Percentiles rank a stretch among this genome's conserved stretches.
Evolutionary conservation across 1,139 yeast species (phyloP).

Genomic region (Blastobotrys aristatus): DNA sequence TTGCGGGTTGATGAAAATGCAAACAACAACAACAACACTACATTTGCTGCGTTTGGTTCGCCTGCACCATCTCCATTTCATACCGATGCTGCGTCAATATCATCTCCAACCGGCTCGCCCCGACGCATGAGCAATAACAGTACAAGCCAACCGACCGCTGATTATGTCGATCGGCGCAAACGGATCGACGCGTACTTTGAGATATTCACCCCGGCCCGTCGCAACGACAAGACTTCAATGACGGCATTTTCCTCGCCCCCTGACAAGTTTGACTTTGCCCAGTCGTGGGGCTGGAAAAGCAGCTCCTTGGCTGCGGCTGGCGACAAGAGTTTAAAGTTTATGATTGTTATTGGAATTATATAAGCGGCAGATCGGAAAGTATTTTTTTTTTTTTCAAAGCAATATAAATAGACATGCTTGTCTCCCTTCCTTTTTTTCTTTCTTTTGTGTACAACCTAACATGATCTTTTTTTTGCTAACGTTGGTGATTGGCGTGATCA

Average conservation of each 20-base stretch:
- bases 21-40: not conserved
- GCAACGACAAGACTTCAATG: constrained; percentile 39
- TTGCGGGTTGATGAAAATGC: not conserved
- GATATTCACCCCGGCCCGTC: constrained; percentile 48
- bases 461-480: not conserved
- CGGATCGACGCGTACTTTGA: constrained; percentile 46
- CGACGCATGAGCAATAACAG: not conserved
- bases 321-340: constrained; percentile 41
- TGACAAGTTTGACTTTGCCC: constrained; percentile 46
- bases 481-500: not conserved
- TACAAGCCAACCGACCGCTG: constrained; percentile 7
- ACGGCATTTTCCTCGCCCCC: constrained; percentile 51
- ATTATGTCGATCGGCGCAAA: constrained; percentile 39
- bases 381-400: not conserved
- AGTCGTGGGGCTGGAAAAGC: constrained; percentile 55
- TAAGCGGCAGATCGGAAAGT: constrained; percentile 15
- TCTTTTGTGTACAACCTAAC: not conserved
- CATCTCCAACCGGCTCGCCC: not conserved
- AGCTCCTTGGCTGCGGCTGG: constrained; percentile 44
- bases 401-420: not conserved
- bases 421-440: not conserved
- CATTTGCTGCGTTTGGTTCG: no score
- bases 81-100: no score
- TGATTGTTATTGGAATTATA: constrained; percentile 46
- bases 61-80: not conserved